Base-by-base conservation (phyloP, 1,139 yeast species). In the Geotrichum histeridarum region DNA sequence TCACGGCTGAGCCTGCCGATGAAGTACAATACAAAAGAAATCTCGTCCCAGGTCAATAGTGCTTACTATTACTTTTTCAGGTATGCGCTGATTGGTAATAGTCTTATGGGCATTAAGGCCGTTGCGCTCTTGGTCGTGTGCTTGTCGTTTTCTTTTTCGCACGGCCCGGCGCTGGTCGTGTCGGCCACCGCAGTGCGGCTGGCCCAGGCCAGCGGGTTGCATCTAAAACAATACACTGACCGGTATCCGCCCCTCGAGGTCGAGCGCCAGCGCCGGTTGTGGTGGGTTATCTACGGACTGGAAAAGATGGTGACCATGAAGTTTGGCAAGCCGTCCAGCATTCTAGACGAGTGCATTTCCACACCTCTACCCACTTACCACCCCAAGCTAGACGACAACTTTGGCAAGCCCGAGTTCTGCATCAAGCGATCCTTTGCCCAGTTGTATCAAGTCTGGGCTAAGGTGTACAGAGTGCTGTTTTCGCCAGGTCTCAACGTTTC, bases 151-250 rank as follows among this genome's bases (percentile, higher is more conserved):
- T 55, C 62, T 1, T 54, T 59, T 22, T 71, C 74, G 5, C 73
- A 80, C 15, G 77, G 77, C 38, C 68, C 73, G 4, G 73, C 77
- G 38, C 77, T 75, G 61, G 70, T 76, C 37, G 62, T 83, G 9
- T 65, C 76, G 0, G 70, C 83, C 0, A 74, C 79, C 8, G 84
- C 84, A 0, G 75, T 81, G 1, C 71, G 88, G 54, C 77, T 74
- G 60, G 86, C 88, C 0, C 82, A 78, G 59, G 84, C 81, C 50
- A 67, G 84, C 55, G 94, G 94, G 0, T 69, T 86, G 27, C 86
- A 86, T 63, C 69, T 88, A 36, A 70, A 69, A 14, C 88, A 84
- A 59, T 68, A 78, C 1, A 75, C 76, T 51, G 61, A 63, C 7
- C 73, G 75, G 0, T 61, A 80, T 27, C 55, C 74, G 0, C 60